phyloP scores from a whole-genome alignment of 352 stramenopile species.

The Globisporangium takayamanum region DNA sequence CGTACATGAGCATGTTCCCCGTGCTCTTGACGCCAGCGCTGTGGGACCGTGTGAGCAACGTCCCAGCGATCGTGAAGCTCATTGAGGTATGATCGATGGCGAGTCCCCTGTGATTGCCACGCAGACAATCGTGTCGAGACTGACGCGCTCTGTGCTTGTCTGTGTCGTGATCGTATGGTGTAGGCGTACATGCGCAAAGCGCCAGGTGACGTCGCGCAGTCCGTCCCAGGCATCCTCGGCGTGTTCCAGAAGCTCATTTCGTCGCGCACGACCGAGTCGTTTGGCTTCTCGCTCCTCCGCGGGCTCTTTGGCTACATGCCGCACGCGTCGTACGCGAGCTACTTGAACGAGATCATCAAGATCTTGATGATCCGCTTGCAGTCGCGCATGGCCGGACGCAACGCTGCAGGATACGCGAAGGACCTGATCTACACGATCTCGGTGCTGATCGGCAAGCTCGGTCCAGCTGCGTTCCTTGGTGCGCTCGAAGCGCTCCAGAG shows the following conservation, averaged over 20 bases:
- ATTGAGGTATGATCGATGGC: conserved; percentile 58
- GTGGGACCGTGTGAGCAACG: conserved; percentile 96
- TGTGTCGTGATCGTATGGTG: not conserved
- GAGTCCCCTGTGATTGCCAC: not conserved
- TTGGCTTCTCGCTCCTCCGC: conserved; percentile 91
- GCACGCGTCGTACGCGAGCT: conserved; percentile 55
- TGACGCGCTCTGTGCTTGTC: not conserved
- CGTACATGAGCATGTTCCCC: conserved; percentile 94
- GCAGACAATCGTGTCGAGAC: not conserved
- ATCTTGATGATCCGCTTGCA: conserved; percentile 94
- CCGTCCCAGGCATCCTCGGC: conserved; percentile 86
- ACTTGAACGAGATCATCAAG: conserved; percentile 90
- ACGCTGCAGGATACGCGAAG: conserved; percentile 74
- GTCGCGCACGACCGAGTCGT: conserved; percentile 88
- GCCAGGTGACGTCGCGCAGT: conserved; percentile 81
- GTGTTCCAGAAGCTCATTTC: conserved; percentile 99
- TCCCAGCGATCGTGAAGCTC: conserved; percentile 95
- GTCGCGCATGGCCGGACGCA: conserved; percentile 85
- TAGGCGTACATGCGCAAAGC: conserved; percentile 94
- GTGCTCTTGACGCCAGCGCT: conserved; percentile 91
- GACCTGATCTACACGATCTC: conserved; percentile 89
- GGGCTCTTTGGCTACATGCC: conserved; percentile 88
- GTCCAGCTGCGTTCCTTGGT: conserved; percentile 67
- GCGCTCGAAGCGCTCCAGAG: conserved; percentile 84
- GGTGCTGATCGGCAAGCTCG: conserved; percentile 86